A percentile compares a stretch with the other conserved stretches of the same genome.
These are phyloP conservation scores for Bipolaris bicolor DNA, from an alignment of 2,329 filamentous ascomycete genomes.

Conservation along the genomic window DNA sequence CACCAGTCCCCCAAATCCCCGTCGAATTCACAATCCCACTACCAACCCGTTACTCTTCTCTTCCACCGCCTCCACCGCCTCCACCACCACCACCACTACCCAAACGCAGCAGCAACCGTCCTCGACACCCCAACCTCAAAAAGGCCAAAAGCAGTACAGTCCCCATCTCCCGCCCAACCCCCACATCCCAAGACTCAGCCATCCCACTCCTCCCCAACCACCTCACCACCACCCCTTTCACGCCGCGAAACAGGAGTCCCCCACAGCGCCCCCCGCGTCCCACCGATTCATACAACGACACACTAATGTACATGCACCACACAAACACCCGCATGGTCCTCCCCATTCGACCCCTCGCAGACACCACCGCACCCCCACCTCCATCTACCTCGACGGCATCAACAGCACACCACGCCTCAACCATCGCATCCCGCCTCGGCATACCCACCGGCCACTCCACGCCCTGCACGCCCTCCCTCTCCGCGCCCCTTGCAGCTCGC, in stretches of 20 bases:
- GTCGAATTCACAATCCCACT: neutral
- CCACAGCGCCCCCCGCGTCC: constrained; percentile 21
- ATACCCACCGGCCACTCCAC: neutral
- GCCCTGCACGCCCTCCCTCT: constrained; percentile 9
- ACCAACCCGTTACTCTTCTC: neutral
- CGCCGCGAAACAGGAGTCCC: constrained; percentile 18
- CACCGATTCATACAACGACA: constrained; percentile 14
- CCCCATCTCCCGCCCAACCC: constrained; percentile 25
- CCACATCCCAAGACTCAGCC: constrained; percentile 8
- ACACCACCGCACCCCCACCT: no score
- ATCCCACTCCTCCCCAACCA: constrained; percentile 6
- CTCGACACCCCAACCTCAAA: constrained; percentile 7
- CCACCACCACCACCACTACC: neutral
- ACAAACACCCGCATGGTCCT: constrained; percentile 23
- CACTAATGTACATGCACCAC: constrained; percentile 23
- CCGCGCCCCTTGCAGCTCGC: constrained; percentile 18
- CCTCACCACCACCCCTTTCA: constrained; percentile 16
- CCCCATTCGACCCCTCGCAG: neutral
- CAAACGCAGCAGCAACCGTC: neutral
- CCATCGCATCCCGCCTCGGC: constrained; percentile 20
- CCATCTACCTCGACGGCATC: neutral
- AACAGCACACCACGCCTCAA: constrained; percentile 12
- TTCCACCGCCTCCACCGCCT: constrained; percentile 6
- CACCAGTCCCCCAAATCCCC: constrained; percentile 24
- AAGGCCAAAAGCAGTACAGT: neutral